These are phyloP conservation scores for Crithidia sp. DNA, from an alignment of 208 protist genomes.

Conservation along the genomic window DNA sequence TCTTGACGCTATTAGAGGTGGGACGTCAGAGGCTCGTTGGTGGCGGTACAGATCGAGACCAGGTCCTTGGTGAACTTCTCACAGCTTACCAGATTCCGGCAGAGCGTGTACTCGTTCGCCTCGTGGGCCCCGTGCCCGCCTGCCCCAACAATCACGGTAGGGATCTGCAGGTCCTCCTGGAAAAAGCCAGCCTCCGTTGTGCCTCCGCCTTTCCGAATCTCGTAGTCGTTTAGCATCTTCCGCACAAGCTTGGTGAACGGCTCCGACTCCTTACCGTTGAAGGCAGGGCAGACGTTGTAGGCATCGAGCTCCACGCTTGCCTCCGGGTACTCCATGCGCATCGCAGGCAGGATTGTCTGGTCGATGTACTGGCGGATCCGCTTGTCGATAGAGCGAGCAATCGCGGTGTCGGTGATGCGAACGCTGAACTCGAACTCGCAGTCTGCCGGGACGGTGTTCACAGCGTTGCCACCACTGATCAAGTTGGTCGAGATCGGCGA, in stretches of 20 bases:
- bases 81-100: conserved; percentile 10
- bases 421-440: conserved; percentile 44
- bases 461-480: conserved; percentile 46
- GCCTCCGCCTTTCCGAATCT: conserved; percentile 27
- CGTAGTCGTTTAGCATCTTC: conserved; percentile 14
- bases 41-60: neutral
- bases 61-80: conserved; percentile 10
- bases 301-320: conserved; percentile 21
- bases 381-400: conserved; percentile 20
- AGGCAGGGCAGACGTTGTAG: conserved; percentile 28
- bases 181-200: conserved; percentile 59
- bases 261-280: conserved; percentile 33
- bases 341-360: conserved; percentile 28
- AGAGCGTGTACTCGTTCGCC: conserved; percentile 50
- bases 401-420: conserved; percentile 33
- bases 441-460: conserved; percentile 61
- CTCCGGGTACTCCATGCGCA: conserved; percentile 41
- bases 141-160: conserved; percentile 50
- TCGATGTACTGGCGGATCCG: conserved; percentile 44
- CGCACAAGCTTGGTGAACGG: conserved; percentile 43
- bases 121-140: conserved; percentile 48
- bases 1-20: neutral
- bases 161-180: conserved; percentile 42
- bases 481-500: conserved; percentile 39
- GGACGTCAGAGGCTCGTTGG: neutral